Percentiles rank a stretch among this genome's conserved stretches.
phyloP scores from a whole-genome alignment of 2,329 filamentous ascomycete species.

The Alternaria gansuensis region DNA sequence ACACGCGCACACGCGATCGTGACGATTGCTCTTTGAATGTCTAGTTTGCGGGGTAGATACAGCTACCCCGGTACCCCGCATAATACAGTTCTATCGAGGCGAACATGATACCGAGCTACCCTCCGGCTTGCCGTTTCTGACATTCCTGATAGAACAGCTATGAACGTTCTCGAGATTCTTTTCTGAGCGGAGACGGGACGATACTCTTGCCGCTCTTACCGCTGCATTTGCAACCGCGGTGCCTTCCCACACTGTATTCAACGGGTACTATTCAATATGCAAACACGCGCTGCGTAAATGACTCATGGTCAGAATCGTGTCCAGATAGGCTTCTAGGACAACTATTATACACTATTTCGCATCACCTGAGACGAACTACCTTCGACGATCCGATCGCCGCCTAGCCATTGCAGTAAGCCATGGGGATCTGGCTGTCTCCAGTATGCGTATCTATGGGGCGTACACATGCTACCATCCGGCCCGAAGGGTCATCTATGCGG shows the following conservation, averaged over 20 bases:
- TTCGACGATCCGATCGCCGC: neutral
- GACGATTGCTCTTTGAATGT: slow-evolving; percentile 25
- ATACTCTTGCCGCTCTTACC: neutral
- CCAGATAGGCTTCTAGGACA: neutral
- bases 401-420: slow-evolving; percentile 4
- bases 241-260: neutral
- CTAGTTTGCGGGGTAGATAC: slow-evolving; percentile 32
- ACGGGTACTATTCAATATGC: neutral
- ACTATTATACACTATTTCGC: neutral
- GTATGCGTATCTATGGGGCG: neutral
- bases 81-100: slow-evolving; percentile 12
- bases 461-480: slow-evolving; percentile 8
- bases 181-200: neutral
- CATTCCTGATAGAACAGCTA: neutral
- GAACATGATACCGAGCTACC: neutral
- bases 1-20: slow-evolving; percentile 20
- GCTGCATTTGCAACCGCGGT: neutral
- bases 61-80: slow-evolving; percentile 30
- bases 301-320: neutral
- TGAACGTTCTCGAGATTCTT: neutral
- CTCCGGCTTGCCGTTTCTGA: slow-evolving; percentile 16
- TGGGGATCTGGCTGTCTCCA: neutral
- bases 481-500: slow-evolving; percentile 11
- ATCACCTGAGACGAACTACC: slow-evolving; percentile 3
- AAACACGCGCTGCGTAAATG: neutral